These are phyloP conservation scores for Cytospora mali DNA, from an alignment of 2,329 filamentous ascomycete species.

Conservation along the genomic window DNA sequence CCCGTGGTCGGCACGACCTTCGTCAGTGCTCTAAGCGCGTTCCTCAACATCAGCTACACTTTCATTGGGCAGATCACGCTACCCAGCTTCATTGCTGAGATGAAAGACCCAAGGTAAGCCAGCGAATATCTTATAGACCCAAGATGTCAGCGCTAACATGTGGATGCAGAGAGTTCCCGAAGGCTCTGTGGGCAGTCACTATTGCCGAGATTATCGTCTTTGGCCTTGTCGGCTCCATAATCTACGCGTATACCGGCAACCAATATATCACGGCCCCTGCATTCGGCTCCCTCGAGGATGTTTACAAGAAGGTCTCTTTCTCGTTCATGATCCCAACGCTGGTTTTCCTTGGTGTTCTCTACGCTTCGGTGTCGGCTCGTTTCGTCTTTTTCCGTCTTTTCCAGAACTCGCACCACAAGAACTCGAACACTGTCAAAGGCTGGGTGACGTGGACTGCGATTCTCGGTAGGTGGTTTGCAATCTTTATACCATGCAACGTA, in stretches of 20 bases:
- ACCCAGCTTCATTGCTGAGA: constrained; percentile 93
- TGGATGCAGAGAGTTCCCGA: constrained; percentile 74
- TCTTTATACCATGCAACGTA: not conserved
- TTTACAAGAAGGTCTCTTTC: constrained; percentile 87
- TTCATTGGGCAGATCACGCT: constrained; percentile 96
- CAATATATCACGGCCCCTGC: constrained; percentile 88
- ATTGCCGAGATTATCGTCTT: constrained; percentile 87
- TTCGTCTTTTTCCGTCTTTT: constrained; percentile 94
- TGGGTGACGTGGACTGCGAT: constrained; percentile 81
- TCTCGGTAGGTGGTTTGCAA: constrained; percentile 50
- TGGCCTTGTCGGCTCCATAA: constrained; percentile 75
- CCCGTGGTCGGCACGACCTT: constrained; percentile 75
- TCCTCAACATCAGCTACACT: constrained; percentile 94
- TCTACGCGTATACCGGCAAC: constrained; percentile 86
- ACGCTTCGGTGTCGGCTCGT: constrained; percentile 85
- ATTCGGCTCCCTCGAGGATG: constrained; percentile 78
- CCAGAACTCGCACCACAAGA: constrained; percentile 76
- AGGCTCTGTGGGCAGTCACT: constrained; percentile 88
- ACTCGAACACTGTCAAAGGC: constrained; percentile 76
- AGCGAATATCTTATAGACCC: constrained; percentile 17
- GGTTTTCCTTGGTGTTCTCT: constrained; percentile 88
- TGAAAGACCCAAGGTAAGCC: constrained; percentile 63
- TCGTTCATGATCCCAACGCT: constrained; percentile 95
- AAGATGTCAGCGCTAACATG: not conserved
- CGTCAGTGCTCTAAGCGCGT: constrained; percentile 80